Conservation (phyloP, 768 basidiomycete genomes). For the Suillus lakei region DNA sequence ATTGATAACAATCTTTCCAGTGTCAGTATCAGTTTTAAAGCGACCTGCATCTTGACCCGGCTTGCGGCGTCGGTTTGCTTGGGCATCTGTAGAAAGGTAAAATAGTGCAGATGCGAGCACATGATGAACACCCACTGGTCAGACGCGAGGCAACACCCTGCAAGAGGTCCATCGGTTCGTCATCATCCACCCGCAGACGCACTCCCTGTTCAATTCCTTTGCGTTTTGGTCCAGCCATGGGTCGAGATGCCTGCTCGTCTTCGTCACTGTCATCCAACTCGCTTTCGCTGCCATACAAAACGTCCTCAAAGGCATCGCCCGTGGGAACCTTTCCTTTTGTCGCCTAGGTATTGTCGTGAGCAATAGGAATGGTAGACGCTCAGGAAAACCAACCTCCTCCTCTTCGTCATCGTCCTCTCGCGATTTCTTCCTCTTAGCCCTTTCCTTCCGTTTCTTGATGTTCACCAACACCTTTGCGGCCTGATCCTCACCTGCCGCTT, state of each 20-base stretch:
- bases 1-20: constrained; percentile 78
- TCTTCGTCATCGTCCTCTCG: constrained; percentile 61
- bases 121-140: constrained; percentile 56
- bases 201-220: constrained; percentile 51
- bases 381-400: constrained; percentile 46
- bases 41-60: constrained; percentile 85
- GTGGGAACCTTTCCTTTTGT: constrained; percentile 53
- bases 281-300: constrained; percentile 95
- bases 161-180: constrained; percentile 94
- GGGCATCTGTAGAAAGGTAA: constrained; percentile 39
- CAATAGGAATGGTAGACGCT: background rate
- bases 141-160: constrained; percentile 75
- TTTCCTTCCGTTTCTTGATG: constrained; percentile 94
- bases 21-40: constrained; percentile 88
- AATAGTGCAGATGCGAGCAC: background rate
- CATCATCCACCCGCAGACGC: constrained; percentile 83
- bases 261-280: constrained; percentile 79
- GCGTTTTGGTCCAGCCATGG: constrained; percentile 38
- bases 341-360: constrained; percentile 34
- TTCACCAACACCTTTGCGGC: constrained; percentile 88
- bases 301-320: constrained; percentile 96
- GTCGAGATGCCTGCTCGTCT: constrained; percentile 43
- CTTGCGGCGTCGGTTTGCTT: constrained; percentile 61
- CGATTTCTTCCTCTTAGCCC: constrained; percentile 88
- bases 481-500: constrained; percentile 75